Percentiles rank a stretch among this genome's conserved stretches.
These are phyloP conservation scores for Melaleuca alternifolia DNA, from an alignment of 345 rosid genomes.

Conservation along the genomic window DNA sequence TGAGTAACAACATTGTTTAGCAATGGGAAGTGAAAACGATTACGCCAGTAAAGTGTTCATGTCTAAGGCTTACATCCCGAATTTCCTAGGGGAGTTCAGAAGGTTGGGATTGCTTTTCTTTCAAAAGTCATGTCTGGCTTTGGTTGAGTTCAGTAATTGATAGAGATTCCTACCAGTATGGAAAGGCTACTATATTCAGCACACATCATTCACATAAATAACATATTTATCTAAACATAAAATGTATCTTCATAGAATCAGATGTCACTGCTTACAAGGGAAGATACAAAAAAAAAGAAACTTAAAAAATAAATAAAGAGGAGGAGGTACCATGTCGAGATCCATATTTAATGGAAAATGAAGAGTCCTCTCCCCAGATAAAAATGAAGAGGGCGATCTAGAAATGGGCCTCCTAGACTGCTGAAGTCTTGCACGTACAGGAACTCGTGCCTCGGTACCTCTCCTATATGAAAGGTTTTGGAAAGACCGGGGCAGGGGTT, in stretches of 20 bases:
- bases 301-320: not conserved
- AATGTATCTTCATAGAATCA: not conserved
- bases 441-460: slow-evolving; percentile 24
- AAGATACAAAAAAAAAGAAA: not conserved
- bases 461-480: slow-evolving; percentile 44
- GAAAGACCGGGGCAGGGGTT: slow-evolving; percentile 20
- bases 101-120: not conserved
- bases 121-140: not conserved
- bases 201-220: not conserved
- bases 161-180: not conserved
- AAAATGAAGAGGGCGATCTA: slow-evolving; percentile 24
- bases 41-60: not conserved
- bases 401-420: slow-evolving; percentile 34
- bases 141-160: not conserved
- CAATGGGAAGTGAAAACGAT: not conserved
- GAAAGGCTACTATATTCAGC: not conserved
- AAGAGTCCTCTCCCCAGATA: slow-evolving; percentile 34
- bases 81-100: not conserved
- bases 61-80: not conserved
- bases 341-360: slow-evolving; percentile 63
- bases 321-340: slow-evolving; percentile 52
- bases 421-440: slow-evolving; percentile 29
- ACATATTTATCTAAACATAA: not conserved
- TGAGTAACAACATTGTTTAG: not conserved
- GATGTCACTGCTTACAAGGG: not conserved